phyloP scores from a whole-genome alignment of 371 early-diverging fungal genomes.

The Mortierella sp. region DNA sequence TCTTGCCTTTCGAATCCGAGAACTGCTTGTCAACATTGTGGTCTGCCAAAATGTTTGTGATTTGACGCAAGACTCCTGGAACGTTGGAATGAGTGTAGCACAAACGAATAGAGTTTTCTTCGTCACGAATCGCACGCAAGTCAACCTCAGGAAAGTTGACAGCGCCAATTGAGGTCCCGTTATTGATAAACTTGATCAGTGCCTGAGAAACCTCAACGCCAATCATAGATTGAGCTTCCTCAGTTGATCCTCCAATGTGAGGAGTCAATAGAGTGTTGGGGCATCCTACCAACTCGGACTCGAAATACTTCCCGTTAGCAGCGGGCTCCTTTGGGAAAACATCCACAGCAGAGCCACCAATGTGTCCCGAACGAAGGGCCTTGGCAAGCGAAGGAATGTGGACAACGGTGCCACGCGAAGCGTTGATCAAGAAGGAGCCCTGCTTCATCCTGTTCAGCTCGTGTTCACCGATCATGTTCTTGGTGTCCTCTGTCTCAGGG shows the following conservation, averaged over 20 bases:
- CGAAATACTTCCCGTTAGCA: slow-evolving; percentile 86
- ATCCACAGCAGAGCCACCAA: slow-evolving; percentile 96
- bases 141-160: slow-evolving; percentile 98
- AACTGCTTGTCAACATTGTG: slow-evolving; percentile 98
- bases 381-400: slow-evolving; percentile 89
- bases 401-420: slow-evolving; percentile 94
- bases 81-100: slow-evolving; percentile 96
- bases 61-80: slow-evolving; percentile 94
- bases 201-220: slow-evolving; percentile 93
- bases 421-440: slow-evolving; percentile 93
- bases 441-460: slow-evolving; percentile 91
- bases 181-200: slow-evolving; percentile 84
- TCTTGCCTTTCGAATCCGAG: slow-evolving; percentile 91
- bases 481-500: slow-evolving; percentile 96
- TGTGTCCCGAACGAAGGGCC: slow-evolving; percentile 87
- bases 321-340: slow-evolving; percentile 97
- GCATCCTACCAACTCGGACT: slow-evolving; percentile 82
- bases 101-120: slow-evolving; percentile 83
- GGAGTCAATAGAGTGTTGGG: slow-evolving; percentile 96
- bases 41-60: slow-evolving; percentile 93
- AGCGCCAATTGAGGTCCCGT: slow-evolving; percentile 88
- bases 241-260: slow-evolving; percentile 98
- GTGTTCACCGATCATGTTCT: slow-evolving; percentile 91
- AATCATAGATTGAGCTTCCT: slow-evolving; percentile 97
- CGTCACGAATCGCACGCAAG: slow-evolving; percentile 81